Evolutionary conservation across 257 asterid genomes (phyloP).

Genomic region (Solanum appendiculatum): DNA sequence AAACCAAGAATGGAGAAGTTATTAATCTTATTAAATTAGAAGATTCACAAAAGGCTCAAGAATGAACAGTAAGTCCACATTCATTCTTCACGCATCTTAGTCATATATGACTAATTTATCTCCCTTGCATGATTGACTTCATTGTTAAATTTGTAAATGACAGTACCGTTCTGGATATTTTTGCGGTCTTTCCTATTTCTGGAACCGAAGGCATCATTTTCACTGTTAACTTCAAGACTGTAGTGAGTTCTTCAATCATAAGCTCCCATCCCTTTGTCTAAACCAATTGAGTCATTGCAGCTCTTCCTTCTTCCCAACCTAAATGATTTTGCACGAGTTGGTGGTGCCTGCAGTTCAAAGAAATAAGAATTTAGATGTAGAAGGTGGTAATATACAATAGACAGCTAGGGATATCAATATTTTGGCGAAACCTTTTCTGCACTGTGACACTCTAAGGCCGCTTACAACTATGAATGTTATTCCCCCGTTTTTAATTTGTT

Average conservation of each 20-base stretch:
- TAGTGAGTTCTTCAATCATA: constrained; percentile 19
- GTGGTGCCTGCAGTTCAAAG: constrained; percentile 36
- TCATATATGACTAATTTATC: constrained; percentile 16
- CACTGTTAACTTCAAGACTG: constrained; percentile 27
- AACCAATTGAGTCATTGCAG: constrained; percentile 25
- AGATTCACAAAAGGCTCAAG: constrained; percentile 24
- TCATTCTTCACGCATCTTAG: constrained; percentile 24
- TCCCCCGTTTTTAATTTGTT: not conserved
- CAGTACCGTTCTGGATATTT: constrained; percentile 14
- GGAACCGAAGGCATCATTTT: constrained; percentile 9
- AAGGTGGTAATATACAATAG: not conserved
- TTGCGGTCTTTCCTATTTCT: constrained; percentile 14
- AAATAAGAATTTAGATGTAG: not conserved
- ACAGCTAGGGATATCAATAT: not conserved
- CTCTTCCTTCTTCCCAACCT: constrained; percentile 63
- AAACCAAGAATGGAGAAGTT: not conserved
- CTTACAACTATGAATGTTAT: not conserved
- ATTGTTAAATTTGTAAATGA: constrained; percentile 13
- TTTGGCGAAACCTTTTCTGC: not conserved
- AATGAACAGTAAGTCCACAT: constrained; percentile 10
- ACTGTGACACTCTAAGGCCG: not conserved
- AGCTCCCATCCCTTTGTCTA: constrained; percentile 12
- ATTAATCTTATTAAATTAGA: constrained; percentile 17
- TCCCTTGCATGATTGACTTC: constrained; percentile 11
- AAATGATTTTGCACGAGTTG: constrained; percentile 73